Evolutionary conservation across 1,284 basidiomycete genomes (phyloP), one percentile per base, ranked within the genome.

Genomic region (Tilletia horrida): DNA sequence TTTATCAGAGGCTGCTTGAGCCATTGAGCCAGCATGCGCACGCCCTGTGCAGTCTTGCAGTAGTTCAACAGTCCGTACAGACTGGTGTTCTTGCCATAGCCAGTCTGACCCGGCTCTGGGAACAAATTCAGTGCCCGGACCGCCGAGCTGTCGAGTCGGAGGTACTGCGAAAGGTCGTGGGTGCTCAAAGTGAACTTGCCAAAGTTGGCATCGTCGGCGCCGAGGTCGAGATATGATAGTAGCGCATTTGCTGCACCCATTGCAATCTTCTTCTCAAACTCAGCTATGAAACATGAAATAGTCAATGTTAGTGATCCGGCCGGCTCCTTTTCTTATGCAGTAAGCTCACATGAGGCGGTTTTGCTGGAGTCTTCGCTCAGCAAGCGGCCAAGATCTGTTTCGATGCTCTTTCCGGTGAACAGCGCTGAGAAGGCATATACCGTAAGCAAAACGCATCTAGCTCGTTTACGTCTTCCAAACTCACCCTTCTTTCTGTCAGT

Each of bases 1-100:
- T 97, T 97, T 48, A 97, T 88, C 31, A 98, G 84, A 1, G 96
- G 96, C 83, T 98, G 96, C 82, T 97, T 97, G 66, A 99, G 85
- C 95, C 95, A 99, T 67, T 90, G 90, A 0, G 88, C 91, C 1
- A 99, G 85, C 66, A 97, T 82, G 65, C 96, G 85, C n/a, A 91
- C 89, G 0, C 96, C 96, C 81, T 98, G 96, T 0, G 91, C 89
- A 0, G 96, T 98, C 83, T 95, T 96, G 85, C 96, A 97, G 74
- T 90, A 91, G 82, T 98, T 97, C 70, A 98, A 82, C 23, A 97
- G 84, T 0, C 94, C 93, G 67, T 92, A 89, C 3, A 99, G 82
- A 23, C 92, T 96, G 16, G 75, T 76, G 52, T 74, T 75, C 43
- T 76, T 76, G 0, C 69, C 66, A 0, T 69, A 71, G n/a, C 66